Base-by-base conservation (phyloP, 208 protist genomes). In the Kentomonas sorsogonicus region DNA sequence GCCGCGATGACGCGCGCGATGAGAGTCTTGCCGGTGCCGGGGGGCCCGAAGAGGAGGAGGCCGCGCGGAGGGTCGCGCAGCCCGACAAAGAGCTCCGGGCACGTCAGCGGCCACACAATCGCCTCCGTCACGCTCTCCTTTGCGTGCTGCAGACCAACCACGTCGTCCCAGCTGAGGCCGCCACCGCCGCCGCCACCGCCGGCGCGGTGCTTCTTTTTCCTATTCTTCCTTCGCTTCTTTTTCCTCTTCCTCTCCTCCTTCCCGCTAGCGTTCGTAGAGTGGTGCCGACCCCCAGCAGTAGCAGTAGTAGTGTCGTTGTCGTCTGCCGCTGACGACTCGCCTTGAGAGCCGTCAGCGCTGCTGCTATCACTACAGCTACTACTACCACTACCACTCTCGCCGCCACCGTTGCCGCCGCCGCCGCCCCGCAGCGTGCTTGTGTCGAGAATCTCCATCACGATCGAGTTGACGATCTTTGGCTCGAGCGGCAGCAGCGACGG, bases 21-120 rank as follows among this genome's bases (percentile, higher is more conserved):
- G 69, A 96, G 80, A 3, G 92, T 97, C 74, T 97, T 97, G 13
- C 91, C 91, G 0, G 91, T 97, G 23, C 91, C 91, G 11, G 91
- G 91, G 10, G 91, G 91, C 7, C 91, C 89, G 62, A 93, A 95
- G 23, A 97, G 82, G 18, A 97, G 66, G 26, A 97, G 53, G 1
- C 89, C 93, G 20, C 89, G 94, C 40, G 89, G 81, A 2, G 93
- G 93, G 51, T 88, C 79, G 23, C 78, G 73, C 23, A 93, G 70
- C 2, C 81, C 82, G 3, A 89, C 74, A 58, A 90, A 93, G n/a
- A 88, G 63, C 22, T 93, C 82, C 0, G 79, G 82, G 1, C 79
- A 71, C 18, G 70, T 73, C 67, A 93, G 71, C 10, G 86, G 86
- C 83, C 79, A 89, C 44, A 90, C 74, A 62, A 89, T 84, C 4